These are phyloP conservation scores for Thalassia testudinum DNA, from an alignment of 116 monocot species.

Conservation along the genomic window DNA sequence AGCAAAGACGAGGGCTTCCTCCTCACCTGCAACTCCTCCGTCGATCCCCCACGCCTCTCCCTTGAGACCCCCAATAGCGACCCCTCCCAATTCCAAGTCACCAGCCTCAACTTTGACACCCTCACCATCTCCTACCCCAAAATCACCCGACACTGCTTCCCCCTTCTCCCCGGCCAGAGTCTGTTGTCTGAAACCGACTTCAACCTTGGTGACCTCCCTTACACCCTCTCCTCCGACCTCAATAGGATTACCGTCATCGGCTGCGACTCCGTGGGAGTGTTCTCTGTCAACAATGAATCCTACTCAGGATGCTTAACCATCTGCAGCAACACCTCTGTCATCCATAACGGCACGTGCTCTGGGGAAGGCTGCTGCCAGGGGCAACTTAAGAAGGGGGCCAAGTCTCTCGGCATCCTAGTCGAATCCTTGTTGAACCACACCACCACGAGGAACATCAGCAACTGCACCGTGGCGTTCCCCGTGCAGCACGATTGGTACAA, in stretches of 20 bases:
- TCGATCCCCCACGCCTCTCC: slow-evolving; percentile 17
- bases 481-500: slow-evolving; percentile 15
- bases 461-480: slow-evolving; percentile 32
- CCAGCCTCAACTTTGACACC: not conserved
- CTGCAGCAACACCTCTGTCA: slow-evolving; percentile 2
- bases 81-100: slow-evolving; percentile 8
- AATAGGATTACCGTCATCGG: slow-evolving; percentile 34
- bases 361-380: slow-evolving; percentile 36
- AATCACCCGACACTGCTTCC: slow-evolving; percentile 16
- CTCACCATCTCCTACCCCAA: not conserved
- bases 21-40: slow-evolving; percentile 24
- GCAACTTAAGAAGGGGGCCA: slow-evolving; percentile 15
- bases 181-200: not conserved
- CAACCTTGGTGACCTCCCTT: slow-evolving; percentile 8
- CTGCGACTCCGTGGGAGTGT: slow-evolving; percentile 18
- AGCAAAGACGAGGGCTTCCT: slow-evolving; percentile 12
- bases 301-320: slow-evolving; percentile 19
- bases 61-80: slow-evolving; percentile 5
- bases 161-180: not conserved
- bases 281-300: not conserved
- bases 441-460: slow-evolving; percentile 11
- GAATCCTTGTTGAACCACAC: slow-evolving; percentile 2
- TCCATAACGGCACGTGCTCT: slow-evolving; percentile 17
- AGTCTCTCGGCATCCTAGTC: slow-evolving; percentile 2
- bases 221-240: slow-evolving; percentile 14